A percentile compares a stretch with the other conserved stretches of the same genome.
phyloP scores from a whole-genome alignment of 2,329 filamentous ascomycete genomes.

The Diaporthe eres region DNA sequence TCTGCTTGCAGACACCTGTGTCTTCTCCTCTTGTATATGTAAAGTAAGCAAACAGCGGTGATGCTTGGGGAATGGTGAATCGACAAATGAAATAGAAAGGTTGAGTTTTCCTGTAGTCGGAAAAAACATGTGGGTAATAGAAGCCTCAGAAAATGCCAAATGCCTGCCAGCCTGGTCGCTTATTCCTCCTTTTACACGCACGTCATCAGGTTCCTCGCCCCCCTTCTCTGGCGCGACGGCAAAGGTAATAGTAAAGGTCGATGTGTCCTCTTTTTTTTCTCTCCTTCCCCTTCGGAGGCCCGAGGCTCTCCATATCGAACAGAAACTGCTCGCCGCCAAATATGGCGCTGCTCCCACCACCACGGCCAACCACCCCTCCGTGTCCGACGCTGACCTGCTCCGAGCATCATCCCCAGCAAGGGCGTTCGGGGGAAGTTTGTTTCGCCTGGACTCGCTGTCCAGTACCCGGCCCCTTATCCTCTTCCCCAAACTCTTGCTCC shows the following conservation, averaged over 20 bases:
- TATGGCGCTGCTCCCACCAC: background rate
- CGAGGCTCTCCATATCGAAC: conserved; percentile 2
- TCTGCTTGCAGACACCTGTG: conserved; percentile 48
- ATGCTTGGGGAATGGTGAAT: conserved; percentile 36
- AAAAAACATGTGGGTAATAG: conserved; percentile 33
- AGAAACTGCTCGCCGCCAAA: background rate
- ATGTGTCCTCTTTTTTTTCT: background rate
- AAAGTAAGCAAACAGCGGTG: conserved; percentile 45
- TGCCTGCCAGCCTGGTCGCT: conserved; percentile 38
- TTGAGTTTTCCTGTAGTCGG: conserved; percentile 31
- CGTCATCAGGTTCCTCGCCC: conserved; percentile 30
- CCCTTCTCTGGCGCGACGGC: conserved; percentile 13
- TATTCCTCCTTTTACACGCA: conserved; percentile 34
- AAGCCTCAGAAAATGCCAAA: conserved; percentile 39
- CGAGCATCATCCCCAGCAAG: conserved; percentile 21
- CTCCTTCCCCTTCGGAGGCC: background rate
- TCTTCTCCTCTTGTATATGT: conserved; percentile 47
- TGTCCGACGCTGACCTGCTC: conserved; percentile 7
- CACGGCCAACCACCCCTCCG: conserved; percentile 8
- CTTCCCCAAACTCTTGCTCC: conserved; percentile 32
- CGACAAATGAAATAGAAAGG: conserved; percentile 45
- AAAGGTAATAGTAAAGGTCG: conserved; percentile 35
- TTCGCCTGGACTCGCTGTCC: conserved; percentile 11
- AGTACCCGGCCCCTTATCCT: background rate
- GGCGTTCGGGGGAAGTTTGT: conserved; percentile 7